Evolutionary conservation across 1,284 basidiomycete species (phyloP).

Genomic region (Thelephora terrestris): DNA sequence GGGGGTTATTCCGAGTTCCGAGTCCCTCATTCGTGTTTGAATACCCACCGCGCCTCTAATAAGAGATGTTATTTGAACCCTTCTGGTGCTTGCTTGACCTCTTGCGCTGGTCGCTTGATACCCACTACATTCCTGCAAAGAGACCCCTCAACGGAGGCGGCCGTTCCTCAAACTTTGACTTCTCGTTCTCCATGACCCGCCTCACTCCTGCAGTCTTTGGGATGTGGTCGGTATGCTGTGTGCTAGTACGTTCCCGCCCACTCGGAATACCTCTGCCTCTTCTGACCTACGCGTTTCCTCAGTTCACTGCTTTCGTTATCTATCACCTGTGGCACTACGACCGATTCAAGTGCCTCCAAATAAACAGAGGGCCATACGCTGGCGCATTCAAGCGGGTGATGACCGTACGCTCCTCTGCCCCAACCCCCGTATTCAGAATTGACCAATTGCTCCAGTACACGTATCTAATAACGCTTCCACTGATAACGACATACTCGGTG

Average conservation of each 20-base stretch:
- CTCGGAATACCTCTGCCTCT: background rate
- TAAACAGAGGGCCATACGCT: slow-evolving; percentile 52
- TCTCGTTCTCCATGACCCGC: slow-evolving; percentile 42
- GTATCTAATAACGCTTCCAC: slow-evolving; percentile 53
- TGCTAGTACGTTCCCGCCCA: slow-evolving; percentile 30
- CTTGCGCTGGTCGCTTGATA: too few species aligned
- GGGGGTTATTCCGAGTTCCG: too few species aligned
- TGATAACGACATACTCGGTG: slow-evolving; percentile 45
- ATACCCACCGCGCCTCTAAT: too few species aligned
- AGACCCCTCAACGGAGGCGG: too few species aligned
- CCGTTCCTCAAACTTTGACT: too few species aligned
- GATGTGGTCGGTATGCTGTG: slow-evolving; percentile 49
- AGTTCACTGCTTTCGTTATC: slow-evolving; percentile 55
- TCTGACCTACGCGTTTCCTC: background rate
- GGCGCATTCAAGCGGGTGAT: slow-evolving; percentile 72
- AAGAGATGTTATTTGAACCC: too few species aligned
- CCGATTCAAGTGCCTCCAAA: slow-evolving; percentile 59
- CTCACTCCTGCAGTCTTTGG: slow-evolving; percentile 48
- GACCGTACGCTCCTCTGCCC: slow-evolving; percentile 43
- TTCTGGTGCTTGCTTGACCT: too few species aligned
- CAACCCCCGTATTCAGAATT: background rate
- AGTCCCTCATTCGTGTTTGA: too few species aligned
- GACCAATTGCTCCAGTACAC: slow-evolving; percentile 42
- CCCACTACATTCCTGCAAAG: too few species aligned
- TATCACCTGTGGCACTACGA: slow-evolving; percentile 74